A percentile compares a stretch with the other conserved stretches of the same genome.
These are phyloP conservation scores for Linum trigynum DNA, from an alignment of 345 rosid genomes.

Conservation along the genomic window DNA sequence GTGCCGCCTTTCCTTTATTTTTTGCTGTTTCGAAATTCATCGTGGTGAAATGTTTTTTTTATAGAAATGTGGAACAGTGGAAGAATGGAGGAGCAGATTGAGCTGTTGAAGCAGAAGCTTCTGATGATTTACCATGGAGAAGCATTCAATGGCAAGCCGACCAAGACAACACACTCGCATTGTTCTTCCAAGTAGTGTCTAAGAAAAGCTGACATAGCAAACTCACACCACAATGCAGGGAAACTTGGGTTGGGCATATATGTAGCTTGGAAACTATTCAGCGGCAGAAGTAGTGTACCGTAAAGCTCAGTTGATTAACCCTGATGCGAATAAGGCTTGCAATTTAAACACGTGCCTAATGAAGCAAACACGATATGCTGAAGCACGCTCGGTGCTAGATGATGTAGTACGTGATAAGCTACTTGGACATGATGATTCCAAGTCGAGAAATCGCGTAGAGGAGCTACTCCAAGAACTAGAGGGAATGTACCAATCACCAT, in stretches of 20 bases:
- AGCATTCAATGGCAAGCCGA: background rate
- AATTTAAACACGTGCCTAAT: background rate
- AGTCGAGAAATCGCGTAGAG: background rate
- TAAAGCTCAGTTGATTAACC: background rate
- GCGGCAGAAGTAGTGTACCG: background rate
- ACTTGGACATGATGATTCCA: background rate
- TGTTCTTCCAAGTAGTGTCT: too few relatives aligned
- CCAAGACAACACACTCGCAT: background rate
- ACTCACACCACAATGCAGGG: background rate
- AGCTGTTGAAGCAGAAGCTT: background rate
- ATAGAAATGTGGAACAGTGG: background rate
- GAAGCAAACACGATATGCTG: background rate
- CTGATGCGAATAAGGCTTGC: background rate
- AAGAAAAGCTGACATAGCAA: background rate
- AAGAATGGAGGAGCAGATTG: background rate
- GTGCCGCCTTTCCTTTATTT: too few relatives aligned
- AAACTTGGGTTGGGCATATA: constrained; percentile 1
- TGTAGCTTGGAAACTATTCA: background rate
- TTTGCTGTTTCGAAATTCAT: too few relatives aligned
- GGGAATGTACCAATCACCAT: background rate
- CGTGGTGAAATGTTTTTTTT: too few relatives aligned
- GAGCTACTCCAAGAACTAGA: background rate
- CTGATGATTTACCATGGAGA: background rate
- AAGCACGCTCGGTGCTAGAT: background rate
- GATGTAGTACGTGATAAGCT: background rate